Evolutionary conservation across 371 early-diverging fungal genomes (phyloP).

Genomic region (Spiromyces aspiralis): DNA sequence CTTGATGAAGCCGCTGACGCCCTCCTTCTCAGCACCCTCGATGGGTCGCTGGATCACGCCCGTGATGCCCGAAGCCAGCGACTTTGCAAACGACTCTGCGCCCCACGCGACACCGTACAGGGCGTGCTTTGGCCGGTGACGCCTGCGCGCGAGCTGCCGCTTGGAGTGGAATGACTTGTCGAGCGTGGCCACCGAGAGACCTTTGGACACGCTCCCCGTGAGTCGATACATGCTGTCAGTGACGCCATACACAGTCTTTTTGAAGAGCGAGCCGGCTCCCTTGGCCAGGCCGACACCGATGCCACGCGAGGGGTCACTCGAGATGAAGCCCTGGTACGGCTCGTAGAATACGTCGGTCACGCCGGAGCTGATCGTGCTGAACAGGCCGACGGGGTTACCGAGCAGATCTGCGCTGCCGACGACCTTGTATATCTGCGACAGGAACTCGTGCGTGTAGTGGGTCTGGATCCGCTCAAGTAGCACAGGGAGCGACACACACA

Average conservation of each 20-base stretch:
- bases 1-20: constrained; percentile 87
- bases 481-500: constrained; percentile 58
- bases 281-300: constrained; percentile 87
- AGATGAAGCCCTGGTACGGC: constrained; percentile 91
- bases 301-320: constrained; percentile 90
- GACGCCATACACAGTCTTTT: constrained; percentile 93
- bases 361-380: constrained; percentile 86
- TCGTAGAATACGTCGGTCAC: constrained; percentile 95
- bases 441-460: constrained; percentile 79
- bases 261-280: constrained; percentile 78
- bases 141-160: constrained; percentile 53
- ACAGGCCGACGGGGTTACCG: constrained; percentile 96
- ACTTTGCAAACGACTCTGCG: constrained; percentile 66
- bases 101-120: constrained; percentile 82
- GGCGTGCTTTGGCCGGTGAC: constrained; percentile 89
- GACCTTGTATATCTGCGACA: constrained; percentile 83
- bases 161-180: constrained; percentile 83
- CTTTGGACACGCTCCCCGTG: constrained; percentile 92
- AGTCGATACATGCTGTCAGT: constrained; percentile 90
- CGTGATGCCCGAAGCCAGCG: constrained; percentile 75
- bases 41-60: constrained; percentile 84
- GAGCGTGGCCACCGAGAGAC: constrained; percentile 87
- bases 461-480: constrained; percentile 58
- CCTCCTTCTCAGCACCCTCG: constrained; percentile 81
- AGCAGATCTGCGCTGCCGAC: constrained; percentile 94